These are phyloP conservation scores for Quercus alba DNA, from an alignment of 306 rosid species.

Conservation along the genomic window DNA sequence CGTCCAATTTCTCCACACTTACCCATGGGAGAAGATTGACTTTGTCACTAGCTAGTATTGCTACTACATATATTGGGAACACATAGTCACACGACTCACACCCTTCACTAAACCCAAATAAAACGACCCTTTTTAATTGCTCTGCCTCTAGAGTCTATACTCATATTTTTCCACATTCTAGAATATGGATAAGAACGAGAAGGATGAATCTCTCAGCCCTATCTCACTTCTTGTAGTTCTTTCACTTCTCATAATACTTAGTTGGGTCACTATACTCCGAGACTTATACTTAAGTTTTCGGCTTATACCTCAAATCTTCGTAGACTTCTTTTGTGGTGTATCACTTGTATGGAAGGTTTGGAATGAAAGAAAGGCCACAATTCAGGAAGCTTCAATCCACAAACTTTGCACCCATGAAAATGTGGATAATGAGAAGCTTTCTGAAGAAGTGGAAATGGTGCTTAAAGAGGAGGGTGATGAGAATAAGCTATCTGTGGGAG, in stretches of 20 bases:
- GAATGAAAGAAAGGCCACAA: background rate
- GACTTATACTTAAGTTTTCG: slow-evolving; percentile 5
- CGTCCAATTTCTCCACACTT: too few species aligned
- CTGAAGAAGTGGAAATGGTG: background rate
- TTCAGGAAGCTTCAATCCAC: background rate
- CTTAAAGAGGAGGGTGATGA: background rate
- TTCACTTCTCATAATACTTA: background rate
- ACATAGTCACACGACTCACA: too few species aligned
- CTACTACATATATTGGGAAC: too few species aligned
- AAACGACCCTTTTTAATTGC: too few species aligned
- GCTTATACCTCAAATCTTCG: slow-evolving; percentile 3
- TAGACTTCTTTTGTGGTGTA: background rate
- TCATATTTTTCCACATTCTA: background rate
- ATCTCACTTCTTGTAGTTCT: background rate
- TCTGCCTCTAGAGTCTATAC: too few species aligned
- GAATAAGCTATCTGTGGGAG: slow-evolving; percentile 19
- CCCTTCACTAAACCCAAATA: too few species aligned
- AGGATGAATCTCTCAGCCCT: background rate
- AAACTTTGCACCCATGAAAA: background rate
- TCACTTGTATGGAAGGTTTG: background rate
- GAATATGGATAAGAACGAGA: slow-evolving; percentile 7
- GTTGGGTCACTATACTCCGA: background rate
- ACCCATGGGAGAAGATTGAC: too few species aligned
- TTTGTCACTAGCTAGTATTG: rapidly evolving
- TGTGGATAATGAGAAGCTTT: background rate